Evolutionary conservation across 345 rosid genomes (phyloP).

Genomic region (Citrus australasica): DNA sequence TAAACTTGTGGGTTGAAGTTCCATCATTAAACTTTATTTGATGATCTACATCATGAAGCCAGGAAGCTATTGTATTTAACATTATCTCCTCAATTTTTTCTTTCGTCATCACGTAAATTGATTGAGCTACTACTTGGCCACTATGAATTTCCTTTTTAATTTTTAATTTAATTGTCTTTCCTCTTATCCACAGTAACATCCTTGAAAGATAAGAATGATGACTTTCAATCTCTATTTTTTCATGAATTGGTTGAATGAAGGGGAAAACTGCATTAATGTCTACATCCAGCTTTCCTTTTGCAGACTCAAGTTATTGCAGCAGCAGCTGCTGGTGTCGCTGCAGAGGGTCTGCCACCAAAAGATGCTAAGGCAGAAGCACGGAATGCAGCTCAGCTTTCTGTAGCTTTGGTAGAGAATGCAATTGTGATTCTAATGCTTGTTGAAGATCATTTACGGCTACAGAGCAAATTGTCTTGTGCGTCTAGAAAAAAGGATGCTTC

Average conservation of each 20-base stretch:
- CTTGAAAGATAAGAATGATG: background rate
- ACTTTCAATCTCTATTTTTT: slow-evolving; percentile 4
- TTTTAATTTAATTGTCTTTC: background rate
- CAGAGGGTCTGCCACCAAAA: slow-evolving; percentile 86
- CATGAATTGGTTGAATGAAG: background rate
- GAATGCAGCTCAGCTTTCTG: slow-evolving; percentile 98
- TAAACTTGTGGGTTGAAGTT: background rate
- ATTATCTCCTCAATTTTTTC: background rate
- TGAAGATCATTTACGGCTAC: slow-evolving; percentile 96
- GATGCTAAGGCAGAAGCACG: slow-evolving; percentile 89
- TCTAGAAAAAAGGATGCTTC: slow-evolving; percentile 48
- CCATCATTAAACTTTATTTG: background rate
- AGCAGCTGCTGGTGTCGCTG: slow-evolving; percentile 99
- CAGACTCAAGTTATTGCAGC: slow-evolving; percentile 99
- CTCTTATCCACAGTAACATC: background rate
- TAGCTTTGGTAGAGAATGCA: slow-evolving; percentile 96
- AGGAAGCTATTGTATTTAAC: background rate
- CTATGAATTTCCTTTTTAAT: background rate
- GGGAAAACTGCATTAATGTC: slow-evolving; percentile 21
- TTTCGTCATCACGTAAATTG: background rate
- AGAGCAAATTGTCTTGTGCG: slow-evolving; percentile 79
- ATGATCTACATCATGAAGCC: background rate
- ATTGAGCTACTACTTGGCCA: background rate
- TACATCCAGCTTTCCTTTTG: slow-evolving; percentile 28
- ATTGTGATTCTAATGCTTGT: slow-evolving; percentile 98